phyloP scores from a whole-genome alignment of 495 filamentous ascomycete genomes.

The Aspergillus heteromorphus region DNA sequence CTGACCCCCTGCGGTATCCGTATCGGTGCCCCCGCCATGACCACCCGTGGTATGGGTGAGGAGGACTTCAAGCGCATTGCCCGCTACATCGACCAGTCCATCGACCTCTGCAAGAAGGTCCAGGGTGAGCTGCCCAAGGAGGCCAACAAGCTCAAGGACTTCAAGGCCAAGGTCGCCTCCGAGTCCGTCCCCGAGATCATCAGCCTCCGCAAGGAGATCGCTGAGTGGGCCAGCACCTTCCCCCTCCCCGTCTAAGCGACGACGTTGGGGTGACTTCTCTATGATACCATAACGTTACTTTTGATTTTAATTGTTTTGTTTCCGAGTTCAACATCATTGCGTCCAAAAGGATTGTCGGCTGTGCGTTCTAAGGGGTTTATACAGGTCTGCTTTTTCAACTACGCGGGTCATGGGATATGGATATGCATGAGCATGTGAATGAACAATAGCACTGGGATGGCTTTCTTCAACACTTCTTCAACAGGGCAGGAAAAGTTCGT shows the following conservation, averaged over 20 bases:
- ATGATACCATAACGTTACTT: constrained; percentile 18
- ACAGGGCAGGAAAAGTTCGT: constrained; percentile 34
- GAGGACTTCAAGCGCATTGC: constrained; percentile 90
- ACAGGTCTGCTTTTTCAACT: constrained; percentile 48
- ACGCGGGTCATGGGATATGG: constrained; percentile 40
- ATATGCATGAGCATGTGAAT: constrained; percentile 32
- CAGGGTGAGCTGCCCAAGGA: constrained; percentile 86
- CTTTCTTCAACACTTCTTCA: constrained; percentile 41
- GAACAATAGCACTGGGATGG: constrained; percentile 29
- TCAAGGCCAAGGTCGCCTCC: constrained; percentile 82
- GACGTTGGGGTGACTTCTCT: constrained; percentile 3
- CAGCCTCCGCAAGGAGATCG: constrained; percentile 81
- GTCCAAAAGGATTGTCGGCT: constrained; percentile 23
- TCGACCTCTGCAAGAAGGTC: constrained; percentile 77
- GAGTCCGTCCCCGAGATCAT: constrained; percentile 75
- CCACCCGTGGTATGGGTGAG: constrained; percentile 86
- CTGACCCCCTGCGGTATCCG: constrained; percentile 92
- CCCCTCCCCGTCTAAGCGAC: constrained; percentile 73
- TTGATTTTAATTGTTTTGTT: constrained; percentile 11
- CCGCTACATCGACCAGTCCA: constrained; percentile 76
- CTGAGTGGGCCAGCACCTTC: constrained; percentile 83
- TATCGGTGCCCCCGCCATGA: constrained; percentile 96
- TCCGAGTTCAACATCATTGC: constrained; percentile 28
- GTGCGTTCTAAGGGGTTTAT: constrained; percentile 40
- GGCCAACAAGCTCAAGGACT: constrained; percentile 99